A percentile compares a stretch with the other conserved stretches of the same genome.
Evolutionary conservation across 179 eudicot species (phyloP).

Genomic region (Heliamphora pulchella): DNA sequence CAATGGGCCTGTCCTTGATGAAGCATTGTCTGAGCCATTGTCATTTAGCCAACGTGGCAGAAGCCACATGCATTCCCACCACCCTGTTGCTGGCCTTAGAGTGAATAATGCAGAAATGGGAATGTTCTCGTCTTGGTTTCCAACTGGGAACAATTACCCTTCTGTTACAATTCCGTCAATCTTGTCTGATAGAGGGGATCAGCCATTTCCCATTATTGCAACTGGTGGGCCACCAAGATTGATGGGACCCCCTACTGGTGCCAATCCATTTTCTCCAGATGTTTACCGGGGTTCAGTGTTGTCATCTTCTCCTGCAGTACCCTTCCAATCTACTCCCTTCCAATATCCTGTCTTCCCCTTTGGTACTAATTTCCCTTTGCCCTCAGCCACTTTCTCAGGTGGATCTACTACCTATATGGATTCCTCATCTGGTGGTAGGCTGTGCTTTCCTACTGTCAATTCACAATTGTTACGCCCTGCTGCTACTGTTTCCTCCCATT

Average conservation of each 20-base stretch:
- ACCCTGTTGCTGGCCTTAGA: constrained; percentile 38
- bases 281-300: constrained; percentile 59
- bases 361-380: constrained; percentile 35
- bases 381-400: constrained; percentile 35
- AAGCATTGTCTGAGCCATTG: constrained; percentile 31
- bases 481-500: constrained; percentile 32
- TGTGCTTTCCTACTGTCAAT: constrained; percentile 27
- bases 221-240: constrained; percentile 47
- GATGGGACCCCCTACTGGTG: constrained; percentile 34
- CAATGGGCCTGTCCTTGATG: constrained; percentile 73
- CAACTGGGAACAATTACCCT: constrained; percentile 45
- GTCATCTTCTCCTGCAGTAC: constrained; percentile 58
- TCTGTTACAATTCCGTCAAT: constrained; percentile 40
- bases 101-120: constrained; percentile 41
- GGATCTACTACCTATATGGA: constrained; percentile 38
- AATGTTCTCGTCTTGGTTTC: constrained; percentile 58
- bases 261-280: constrained; percentile 44
- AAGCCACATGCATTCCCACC: constrained; percentile 27
- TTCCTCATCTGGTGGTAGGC: constrained; percentile 33
- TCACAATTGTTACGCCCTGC: constrained; percentile 37
- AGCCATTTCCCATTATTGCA: constrained; percentile 40
- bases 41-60: constrained; percentile 26
- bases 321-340: constrained; percentile 33
- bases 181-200: constrained; percentile 56
- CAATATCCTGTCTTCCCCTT: constrained; percentile 45